phyloP scores from a whole-genome alignment of 768 basidiomycete genomes.

The Amanita rubescens region DNA sequence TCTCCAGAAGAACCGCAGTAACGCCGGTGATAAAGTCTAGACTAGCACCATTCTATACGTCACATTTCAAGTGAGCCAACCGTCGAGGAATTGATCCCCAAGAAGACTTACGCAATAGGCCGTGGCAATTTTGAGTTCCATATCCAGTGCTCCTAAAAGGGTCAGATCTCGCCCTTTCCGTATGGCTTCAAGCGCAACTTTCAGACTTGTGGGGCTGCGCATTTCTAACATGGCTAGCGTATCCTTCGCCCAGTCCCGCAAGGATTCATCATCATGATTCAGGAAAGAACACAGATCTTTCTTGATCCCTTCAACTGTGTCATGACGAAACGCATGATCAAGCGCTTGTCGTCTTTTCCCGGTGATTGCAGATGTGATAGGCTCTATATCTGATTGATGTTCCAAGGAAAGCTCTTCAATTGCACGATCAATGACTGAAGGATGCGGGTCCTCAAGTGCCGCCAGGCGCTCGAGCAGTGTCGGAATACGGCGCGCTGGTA shows the following conservation, averaged over 20 bases:
- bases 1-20: slow-evolving; percentile 49
- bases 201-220: slow-evolving; percentile 88
- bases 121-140: slow-evolving; percentile 84
- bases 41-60: slow-evolving; percentile 59
- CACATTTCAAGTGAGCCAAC: slow-evolving; percentile 12
- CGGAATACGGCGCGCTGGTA: slow-evolving; percentile 70
- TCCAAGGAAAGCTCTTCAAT: slow-evolving; percentile 73
- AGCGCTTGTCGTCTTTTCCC: slow-evolving; percentile 69
- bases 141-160: slow-evolving; percentile 62
- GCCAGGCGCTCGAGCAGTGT: slow-evolving; percentile 64
- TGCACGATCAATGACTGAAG: slow-evolving; percentile 38
- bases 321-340: slow-evolving; percentile 69
- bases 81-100: slow-evolving; percentile 8
- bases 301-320: slow-evolving; percentile 68
- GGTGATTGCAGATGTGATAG: slow-evolving; percentile 40
- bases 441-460: slow-evolving; percentile 39
- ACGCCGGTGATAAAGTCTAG: slow-evolving; percentile 84
- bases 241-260: slow-evolving; percentile 67
- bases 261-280: slow-evolving; percentile 30
- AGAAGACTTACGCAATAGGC: slow-evolving; percentile 74
- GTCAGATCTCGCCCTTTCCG: slow-evolving; percentile 58
- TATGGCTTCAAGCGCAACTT: slow-evolving; percentile 79
- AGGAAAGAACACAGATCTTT: slow-evolving; percentile 41
- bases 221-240: slow-evolving; percentile 56
- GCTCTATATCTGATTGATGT: slow-evolving; percentile 47